Evolutionary conservation across 2,329 filamentous ascomycete genomes (phyloP).

Genomic region (Waltergamsia citrina): DNA sequence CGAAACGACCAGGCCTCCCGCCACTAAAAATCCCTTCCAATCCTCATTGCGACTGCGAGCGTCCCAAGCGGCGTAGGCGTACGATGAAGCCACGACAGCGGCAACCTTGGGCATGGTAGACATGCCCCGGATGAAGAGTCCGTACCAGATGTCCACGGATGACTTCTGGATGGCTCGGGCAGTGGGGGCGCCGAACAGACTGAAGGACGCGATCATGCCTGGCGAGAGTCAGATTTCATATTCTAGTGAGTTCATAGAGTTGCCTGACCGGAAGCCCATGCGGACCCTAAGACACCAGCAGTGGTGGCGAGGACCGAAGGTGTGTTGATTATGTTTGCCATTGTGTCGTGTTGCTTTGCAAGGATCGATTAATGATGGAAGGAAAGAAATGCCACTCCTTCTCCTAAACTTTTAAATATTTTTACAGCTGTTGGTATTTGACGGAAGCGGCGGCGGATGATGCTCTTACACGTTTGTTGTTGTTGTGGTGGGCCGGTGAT

Average conservation of each 20-base stretch:
- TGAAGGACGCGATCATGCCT: slow-evolving; percentile 26
- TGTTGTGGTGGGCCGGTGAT: no score
- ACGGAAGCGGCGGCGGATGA: no score
- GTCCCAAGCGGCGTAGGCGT: slow-evolving; percentile 25
- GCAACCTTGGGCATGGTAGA: slow-evolving; percentile 26
- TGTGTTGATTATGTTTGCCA: slow-evolving; percentile 8
- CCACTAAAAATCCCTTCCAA: slow-evolving; percentile 23
- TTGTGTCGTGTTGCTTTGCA: no score
- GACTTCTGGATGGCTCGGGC: slow-evolving; percentile 16
- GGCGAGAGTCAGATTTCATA: no score
- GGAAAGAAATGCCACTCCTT: no score
- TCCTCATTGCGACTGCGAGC: slow-evolving; percentile 9
- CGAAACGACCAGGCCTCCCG: slow-evolving; percentile 19
- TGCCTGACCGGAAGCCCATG: slow-evolving; percentile 23
- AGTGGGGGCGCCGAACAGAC: slow-evolving; percentile 23
- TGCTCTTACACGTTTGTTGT: no score
- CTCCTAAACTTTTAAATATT: no score
- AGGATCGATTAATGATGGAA: no score
- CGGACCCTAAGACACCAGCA: slow-evolving; percentile 26
- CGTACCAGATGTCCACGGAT: slow-evolving; percentile 24
- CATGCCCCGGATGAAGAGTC: slow-evolving; percentile 24
- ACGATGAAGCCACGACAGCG: slow-evolving; percentile 18
- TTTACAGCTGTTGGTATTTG: no score
- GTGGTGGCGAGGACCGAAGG: slow-evolving; percentile 22
- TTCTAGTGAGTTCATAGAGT: no score